phyloP scores from a whole-genome alignment of 2,329 filamentous ascomycete species.

The Aaosphaeria arxii region DNA sequence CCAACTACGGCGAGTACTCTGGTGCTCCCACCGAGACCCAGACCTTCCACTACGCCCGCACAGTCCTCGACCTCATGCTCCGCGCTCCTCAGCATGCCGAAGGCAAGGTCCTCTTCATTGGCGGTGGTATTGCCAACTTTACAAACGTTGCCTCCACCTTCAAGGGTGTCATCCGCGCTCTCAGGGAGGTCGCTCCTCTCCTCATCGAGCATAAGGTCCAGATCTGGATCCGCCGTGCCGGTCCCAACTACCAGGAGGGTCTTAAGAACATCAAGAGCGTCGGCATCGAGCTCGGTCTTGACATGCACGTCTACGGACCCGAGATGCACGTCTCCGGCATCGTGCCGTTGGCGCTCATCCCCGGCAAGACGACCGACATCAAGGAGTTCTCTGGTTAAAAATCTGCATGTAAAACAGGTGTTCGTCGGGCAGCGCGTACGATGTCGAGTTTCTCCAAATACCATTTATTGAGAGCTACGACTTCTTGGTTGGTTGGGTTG shows the following conservation, averaged over 20 bases:
- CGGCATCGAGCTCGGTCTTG: slow-evolving; percentile 86
- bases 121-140: slow-evolving; percentile 99
- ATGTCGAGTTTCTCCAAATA: not conserved
- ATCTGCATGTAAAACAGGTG: not conserved
- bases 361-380: slow-evolving; percentile 58
- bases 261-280: slow-evolving; percentile 99
- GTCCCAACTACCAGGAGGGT: slow-evolving; percentile 99
- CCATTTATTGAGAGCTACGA: too few relatives aligned
- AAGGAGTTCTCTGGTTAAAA: slow-evolving; percentile 58
- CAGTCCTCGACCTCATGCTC: slow-evolving; percentile 95
- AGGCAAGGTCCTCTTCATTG: slow-evolving; percentile 99
- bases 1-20: slow-evolving; percentile 99
- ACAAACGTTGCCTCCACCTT: slow-evolving; percentile 99
- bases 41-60: slow-evolving; percentile 98
- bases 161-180: slow-evolving; percentile 97
- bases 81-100: slow-evolving; percentile 79
- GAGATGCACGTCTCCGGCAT: slow-evolving; percentile 93
- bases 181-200: slow-evolving; percentile 81
- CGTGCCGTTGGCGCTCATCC: slow-evolving; percentile 78
- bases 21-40: slow-evolving; percentile 98
- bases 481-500: not conserved
- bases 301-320: slow-evolving; percentile 87
- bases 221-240: slow-evolving; percentile 90
- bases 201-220: slow-evolving; percentile 95
- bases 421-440: not conserved